Percentiles rank a stretch among this genome's conserved stretches.
These are phyloP conservation scores for Boletus pseudo-olivaceus DNA, from an alignment of 768 basidiomycete genomes.

Conservation along the genomic window DNA sequence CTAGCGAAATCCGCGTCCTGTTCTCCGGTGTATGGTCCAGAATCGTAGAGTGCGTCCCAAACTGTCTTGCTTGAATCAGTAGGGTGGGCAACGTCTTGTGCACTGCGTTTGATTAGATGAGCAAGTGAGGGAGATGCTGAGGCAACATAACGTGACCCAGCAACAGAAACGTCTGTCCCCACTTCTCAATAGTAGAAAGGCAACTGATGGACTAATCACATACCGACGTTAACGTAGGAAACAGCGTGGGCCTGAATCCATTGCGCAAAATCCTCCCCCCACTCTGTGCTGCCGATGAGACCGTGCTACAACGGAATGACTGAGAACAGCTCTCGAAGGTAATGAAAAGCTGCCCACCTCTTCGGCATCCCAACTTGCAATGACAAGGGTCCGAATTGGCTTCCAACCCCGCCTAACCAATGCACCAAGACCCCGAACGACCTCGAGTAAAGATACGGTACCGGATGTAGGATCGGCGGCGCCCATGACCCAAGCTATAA, in stretches of 20 bases:
- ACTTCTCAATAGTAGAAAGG: slow-evolving; percentile 1
- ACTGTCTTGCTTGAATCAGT: slow-evolving; percentile 47
- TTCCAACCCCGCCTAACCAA: slow-evolving; percentile 56
- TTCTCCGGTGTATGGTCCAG: slow-evolving; percentile 45
- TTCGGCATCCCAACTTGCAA: slow-evolving; percentile 81
- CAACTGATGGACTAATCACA: slow-evolving; percentile 4
- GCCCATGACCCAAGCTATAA: slow-evolving; percentile 43
- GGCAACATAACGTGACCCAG: slow-evolving; percentile 49
- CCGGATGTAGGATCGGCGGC: slow-evolving; percentile 55
- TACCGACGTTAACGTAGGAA: slow-evolving; percentile 78
- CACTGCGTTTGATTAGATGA: slow-evolving; percentile 50
- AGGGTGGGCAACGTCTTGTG: slow-evolving; percentile 55
- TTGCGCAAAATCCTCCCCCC: slow-evolving; percentile 85
- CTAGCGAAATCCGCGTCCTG: slow-evolving; percentile 43
- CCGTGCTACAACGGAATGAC: slow-evolving; percentile 43
- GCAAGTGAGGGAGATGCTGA: slow-evolving; percentile 64
- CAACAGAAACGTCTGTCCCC: slow-evolving; percentile 48
- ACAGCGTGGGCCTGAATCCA: slow-evolving; percentile 80
- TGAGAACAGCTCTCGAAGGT: neutral
- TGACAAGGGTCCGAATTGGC: slow-evolving; percentile 63
- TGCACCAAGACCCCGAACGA: slow-evolving; percentile 50
- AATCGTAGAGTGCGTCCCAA: slow-evolving; percentile 56
- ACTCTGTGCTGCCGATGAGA: slow-evolving; percentile 85
- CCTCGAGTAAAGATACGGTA: slow-evolving; percentile 52
- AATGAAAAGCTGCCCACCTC: slow-evolving; percentile 35